Conservation (phyloP, 2,329 filamentous ascomycete species). For the Ascocoryne sarcoides region DNA sequence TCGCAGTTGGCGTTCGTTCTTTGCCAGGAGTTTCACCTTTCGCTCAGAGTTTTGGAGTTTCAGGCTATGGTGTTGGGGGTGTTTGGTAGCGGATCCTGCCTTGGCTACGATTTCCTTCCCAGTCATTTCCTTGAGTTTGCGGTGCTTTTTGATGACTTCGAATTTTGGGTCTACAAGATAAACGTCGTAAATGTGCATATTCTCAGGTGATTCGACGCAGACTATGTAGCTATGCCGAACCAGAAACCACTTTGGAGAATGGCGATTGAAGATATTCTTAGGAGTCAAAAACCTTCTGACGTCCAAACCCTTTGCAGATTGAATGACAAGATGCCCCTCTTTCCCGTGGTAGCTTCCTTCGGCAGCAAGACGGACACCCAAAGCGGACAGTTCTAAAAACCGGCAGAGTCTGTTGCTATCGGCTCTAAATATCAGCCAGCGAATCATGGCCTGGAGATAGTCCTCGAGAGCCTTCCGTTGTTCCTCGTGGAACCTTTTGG, state of each 20-base stretch:
- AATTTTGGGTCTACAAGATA: constrained; percentile 94
- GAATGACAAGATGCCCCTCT: constrained; percentile 87
- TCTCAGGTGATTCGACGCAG: constrained; percentile 96
- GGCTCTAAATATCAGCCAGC: constrained; percentile 91
- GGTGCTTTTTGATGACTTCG: constrained; percentile 65
- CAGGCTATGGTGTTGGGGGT: constrained; percentile 68
- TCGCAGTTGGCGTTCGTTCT: constrained; percentile 78
- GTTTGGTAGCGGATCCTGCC: constrained; percentile 29
- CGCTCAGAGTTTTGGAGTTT: constrained; percentile 87
- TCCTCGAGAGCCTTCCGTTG: constrained; percentile 80
- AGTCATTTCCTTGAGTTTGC: constrained; percentile 42
- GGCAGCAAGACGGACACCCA: constrained; percentile 86
- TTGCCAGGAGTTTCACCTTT: constrained; percentile 81
- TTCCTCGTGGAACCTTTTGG: constrained; percentile 58
- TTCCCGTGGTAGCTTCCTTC: constrained; percentile 98
- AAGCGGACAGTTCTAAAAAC: constrained; percentile 87
- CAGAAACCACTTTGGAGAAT: constrained; percentile 93
- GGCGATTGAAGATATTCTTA: constrained; percentile 67
- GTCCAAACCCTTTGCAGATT: constrained; percentile 81
- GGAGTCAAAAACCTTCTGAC: constrained; percentile 75
- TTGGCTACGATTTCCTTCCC: constrained; percentile 50
- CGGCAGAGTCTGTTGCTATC: constrained; percentile 95
- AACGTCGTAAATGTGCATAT: constrained; percentile 98
- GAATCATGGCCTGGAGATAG: constrained; percentile 88
- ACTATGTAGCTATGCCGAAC: constrained; percentile 97